Evolutionary conservation across 1,284 basidiomycete species (phyloP), one percentile per base, ranked within the genome.

Genomic region (Leccinum pachyderme): DNA sequence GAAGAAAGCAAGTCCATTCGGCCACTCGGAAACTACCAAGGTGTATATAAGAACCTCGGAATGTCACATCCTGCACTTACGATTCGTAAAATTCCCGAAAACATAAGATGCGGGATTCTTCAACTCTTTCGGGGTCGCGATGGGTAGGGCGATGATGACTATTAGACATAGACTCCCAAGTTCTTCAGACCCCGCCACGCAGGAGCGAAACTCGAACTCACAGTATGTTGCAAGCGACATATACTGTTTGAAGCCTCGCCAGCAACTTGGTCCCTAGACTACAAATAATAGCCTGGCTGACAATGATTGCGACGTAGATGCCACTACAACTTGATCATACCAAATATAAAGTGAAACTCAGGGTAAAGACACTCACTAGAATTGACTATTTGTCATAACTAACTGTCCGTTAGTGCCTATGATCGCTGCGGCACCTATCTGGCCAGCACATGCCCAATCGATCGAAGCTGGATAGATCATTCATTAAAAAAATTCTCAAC

Each of bases 11-110:
- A 75, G 78, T 5, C 72, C 75, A 47, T 70, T 69, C 4, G 73
- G 72, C 78, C 79, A 85, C 5, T 77, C 77, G 24, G 76, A 75
- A n/a, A 78, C 78, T 79, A 33, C 12, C 8, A 11, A n/a, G 43
- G 22, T 53, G 12, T 45, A 8, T 1, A 46, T 27, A 7, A 13
- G 13, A 46, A 4, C 4, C 2, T 46, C n/a, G 13, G 9, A 44
- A n/a, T 2, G 33, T 27, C 1, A 12, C 22, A 18, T 24, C 6
- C 15, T 2, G 8, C n/a, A 39, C 67, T 57, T 51, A 75, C 75
- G 39, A 53, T 77, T 76, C 2, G 57, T 61, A 33, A 77, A 74
- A 27, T 61, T 59, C 2, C 70, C 71, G 18, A 79, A 70, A 11
- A 74, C 76, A 41, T 68, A 81, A 11, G 72, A 75, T 1, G 74